These are phyloP conservation scores for Fonsecaea pedrosoi DNA, from an alignment of 2,329 filamentous ascomycete species.

Conservation along the genomic window DNA sequence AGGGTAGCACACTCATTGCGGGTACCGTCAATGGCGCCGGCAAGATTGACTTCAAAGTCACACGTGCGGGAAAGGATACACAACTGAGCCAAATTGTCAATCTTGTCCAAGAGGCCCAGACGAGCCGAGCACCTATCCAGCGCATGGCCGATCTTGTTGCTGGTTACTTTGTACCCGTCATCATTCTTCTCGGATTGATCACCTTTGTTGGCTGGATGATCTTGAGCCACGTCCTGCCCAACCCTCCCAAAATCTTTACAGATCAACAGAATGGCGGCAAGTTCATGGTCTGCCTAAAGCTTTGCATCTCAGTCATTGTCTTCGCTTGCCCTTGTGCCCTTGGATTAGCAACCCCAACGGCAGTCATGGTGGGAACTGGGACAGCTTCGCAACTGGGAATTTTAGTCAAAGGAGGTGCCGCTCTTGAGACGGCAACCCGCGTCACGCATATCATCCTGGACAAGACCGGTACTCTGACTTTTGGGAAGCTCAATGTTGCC, in stretches of 20 bases:
- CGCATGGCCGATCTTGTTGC: conserved; percentile 88
- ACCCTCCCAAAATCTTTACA: conserved; percentile 89
- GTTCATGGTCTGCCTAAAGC: conserved; percentile 94
- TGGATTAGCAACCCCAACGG: conserved; percentile 93
- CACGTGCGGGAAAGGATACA: conserved; percentile 89
- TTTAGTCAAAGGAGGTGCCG: conserved; percentile 94
- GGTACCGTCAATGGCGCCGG: conserved; percentile 96
- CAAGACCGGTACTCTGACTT: conserved; percentile 93
- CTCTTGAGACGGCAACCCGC: conserved; percentile 87
- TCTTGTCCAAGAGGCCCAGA: conserved; percentile 97
- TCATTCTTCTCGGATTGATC: conserved; percentile 79
- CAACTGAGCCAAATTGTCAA: conserved; percentile 98
- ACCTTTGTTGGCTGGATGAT: conserved; percentile 96
- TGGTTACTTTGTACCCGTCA: conserved; percentile 90
- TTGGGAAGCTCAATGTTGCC: conserved; percentile 93
- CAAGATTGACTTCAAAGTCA: conserved; percentile 89
- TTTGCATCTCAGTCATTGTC: conserved; percentile 98
- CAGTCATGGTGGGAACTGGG: conserved; percentile 99
- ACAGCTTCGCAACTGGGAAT: conserved; percentile 95
- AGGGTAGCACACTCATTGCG: conserved; percentile 80
- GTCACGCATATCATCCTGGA: conserved; percentile 90
- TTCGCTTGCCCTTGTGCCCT: conserved; percentile 97
- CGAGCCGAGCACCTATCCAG: conserved; percentile 91
- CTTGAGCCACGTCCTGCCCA: conserved; percentile 79
- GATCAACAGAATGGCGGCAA: conserved; percentile 82